phyloP scores from a whole-genome alignment of 208 protist genomes.

The Leishmania mexicana region DNA sequence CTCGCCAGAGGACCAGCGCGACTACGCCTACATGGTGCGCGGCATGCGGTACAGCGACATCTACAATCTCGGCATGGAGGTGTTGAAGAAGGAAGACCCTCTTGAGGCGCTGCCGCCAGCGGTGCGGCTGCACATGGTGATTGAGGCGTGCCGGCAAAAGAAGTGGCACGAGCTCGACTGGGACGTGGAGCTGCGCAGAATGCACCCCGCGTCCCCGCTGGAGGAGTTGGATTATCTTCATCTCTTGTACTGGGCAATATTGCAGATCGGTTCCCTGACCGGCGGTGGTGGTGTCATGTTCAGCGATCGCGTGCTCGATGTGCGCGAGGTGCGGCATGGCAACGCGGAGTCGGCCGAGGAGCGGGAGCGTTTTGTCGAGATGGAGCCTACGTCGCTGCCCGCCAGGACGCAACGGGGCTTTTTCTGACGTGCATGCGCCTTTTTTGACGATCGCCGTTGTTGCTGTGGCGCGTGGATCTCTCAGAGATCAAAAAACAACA shows the following conservation, averaged over 20 bases:
- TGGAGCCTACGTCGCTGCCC: slow-evolving; percentile 28
- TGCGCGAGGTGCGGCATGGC: slow-evolving; percentile 22
- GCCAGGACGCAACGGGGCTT: slow-evolving; percentile 26
- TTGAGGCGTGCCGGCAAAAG: slow-evolving; percentile 56
- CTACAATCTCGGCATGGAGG: slow-evolving; percentile 43
- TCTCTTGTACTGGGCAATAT: slow-evolving; percentile 60
- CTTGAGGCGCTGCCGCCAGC: slow-evolving; percentile 59
- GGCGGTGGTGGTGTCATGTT: slow-evolving; percentile 54
- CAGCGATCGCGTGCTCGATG: slow-evolving; percentile 41
- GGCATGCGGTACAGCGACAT: slow-evolving; percentile 81
- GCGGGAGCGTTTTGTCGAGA: slow-evolving; percentile 25
- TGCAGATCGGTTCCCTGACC: slow-evolving; percentile 48
- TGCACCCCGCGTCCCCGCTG: slow-evolving; percentile 40
- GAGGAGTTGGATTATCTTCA: slow-evolving; percentile 63
- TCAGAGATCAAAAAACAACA: neutral
- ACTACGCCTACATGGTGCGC: slow-evolving; percentile 71
- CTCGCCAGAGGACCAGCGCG: slow-evolving; percentile 53
- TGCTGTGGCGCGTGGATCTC: neutral
- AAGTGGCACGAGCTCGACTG: slow-evolving; percentile 71
- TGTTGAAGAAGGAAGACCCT: slow-evolving; percentile 65
- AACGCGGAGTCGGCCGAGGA: slow-evolving; percentile 15
- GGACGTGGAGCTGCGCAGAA: slow-evolving; percentile 53
- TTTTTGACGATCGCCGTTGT: neutral
- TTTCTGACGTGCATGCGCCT: slow-evolving; percentile 21
- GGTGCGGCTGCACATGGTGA: slow-evolving; percentile 56